A percentile compares a stretch with the other conserved stretches of the same genome.
phyloP scores from a whole-genome alignment of 2,329 filamentous ascomycete genomes.

The Pyricularia grisea region DNA sequence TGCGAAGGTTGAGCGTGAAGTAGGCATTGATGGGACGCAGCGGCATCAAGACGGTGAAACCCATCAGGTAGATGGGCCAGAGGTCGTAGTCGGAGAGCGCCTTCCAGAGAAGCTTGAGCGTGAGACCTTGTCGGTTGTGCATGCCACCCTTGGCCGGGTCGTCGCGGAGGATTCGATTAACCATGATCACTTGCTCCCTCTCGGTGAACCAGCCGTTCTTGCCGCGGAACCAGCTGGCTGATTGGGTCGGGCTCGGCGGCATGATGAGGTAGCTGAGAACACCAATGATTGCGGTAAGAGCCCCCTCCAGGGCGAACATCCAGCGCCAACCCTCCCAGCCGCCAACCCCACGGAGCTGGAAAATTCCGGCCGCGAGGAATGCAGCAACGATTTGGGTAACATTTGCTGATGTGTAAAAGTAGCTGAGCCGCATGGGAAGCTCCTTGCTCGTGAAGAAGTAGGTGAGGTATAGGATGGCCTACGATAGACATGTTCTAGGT shows the following conservation, averaged over 20 bases:
- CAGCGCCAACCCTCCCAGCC: constrained; percentile 28
- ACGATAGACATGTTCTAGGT: neutral
- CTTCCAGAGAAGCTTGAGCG: constrained; percentile 19
- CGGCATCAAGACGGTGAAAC: constrained; percentile 8
- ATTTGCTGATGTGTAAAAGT: constrained; percentile 22
- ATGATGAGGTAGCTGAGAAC: constrained; percentile 36
- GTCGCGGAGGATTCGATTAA: constrained; percentile 46
- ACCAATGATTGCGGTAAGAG: constrained; percentile 31
- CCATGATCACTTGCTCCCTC: constrained; percentile 45
- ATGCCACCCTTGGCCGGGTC: constrained; percentile 49
- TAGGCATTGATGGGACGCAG: constrained; percentile 6
- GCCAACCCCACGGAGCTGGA: constrained; percentile 21
- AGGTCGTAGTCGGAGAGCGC: constrained; percentile 10
- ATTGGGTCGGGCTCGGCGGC: constrained; percentile 30
- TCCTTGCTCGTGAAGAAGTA: constrained; percentile 24
- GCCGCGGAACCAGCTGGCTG: constrained; percentile 32
- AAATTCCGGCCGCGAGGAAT: constrained; percentile 21
- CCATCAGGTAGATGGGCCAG: constrained; percentile 11
- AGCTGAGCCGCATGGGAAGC: constrained; percentile 21
- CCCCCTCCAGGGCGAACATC: constrained; percentile 38
- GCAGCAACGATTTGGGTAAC: constrained; percentile 21
- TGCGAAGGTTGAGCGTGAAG: constrained; percentile 9
- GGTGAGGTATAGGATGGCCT: constrained; percentile 20
- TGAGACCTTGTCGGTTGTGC: constrained; percentile 47
- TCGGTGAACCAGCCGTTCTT: constrained; percentile 46